A percentile compares a stretch with the other conserved stretches of the same genome.
These are phyloP conservation scores for Candida pseudoglaebosa DNA, from an alignment of 805 yeast species.

Conservation along the genomic window DNA sequence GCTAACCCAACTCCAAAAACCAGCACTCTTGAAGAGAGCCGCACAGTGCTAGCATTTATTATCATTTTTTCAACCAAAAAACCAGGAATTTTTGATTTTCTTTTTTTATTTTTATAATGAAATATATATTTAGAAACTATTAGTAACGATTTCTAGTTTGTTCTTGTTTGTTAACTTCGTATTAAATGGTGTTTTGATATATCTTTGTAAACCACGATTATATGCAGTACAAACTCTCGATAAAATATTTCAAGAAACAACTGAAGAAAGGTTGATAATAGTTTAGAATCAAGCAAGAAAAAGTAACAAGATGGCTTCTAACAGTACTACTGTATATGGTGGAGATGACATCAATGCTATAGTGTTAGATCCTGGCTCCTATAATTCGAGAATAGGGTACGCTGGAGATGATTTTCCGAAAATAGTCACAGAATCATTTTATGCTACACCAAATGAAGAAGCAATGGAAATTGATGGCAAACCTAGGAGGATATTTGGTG, in stretches of 20 bases:
- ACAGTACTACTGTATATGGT: slow-evolving; percentile 23
- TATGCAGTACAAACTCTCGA: background rate
- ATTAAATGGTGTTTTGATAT: too few relatives aligned
- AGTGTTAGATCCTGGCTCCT: slow-evolving; percentile 89
- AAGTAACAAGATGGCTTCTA: slow-evolving; percentile 16
- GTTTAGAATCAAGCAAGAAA: background rate
- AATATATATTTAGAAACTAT: too few relatives aligned
- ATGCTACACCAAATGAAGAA: slow-evolving; percentile 17
- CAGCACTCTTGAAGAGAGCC: background rate
- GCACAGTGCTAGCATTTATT: background rate
- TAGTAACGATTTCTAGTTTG: too few relatives aligned
- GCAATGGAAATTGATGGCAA: slow-evolving; percentile 6
- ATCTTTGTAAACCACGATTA: background rate
- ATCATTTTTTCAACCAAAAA: too few relatives aligned
- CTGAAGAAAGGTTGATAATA: background rate
- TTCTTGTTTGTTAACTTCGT: too few relatives aligned
- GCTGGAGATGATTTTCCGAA: slow-evolving; percentile 92
- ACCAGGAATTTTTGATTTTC: too few relatives aligned
- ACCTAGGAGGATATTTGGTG: slow-evolving; percentile 30
- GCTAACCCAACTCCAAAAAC: too few relatives aligned
- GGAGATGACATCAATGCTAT: slow-evolving; percentile 87
- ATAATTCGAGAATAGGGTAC: slow-evolving; percentile 77
- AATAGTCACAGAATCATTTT: slow-evolving; percentile 67
- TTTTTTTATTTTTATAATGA: too few relatives aligned
- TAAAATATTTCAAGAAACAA: background rate